Percentiles rank a stretch among this genome's conserved stretches.
phyloP scores from a whole-genome alignment of 257 asterid species.

The Fraxinus cuspidata region DNA sequence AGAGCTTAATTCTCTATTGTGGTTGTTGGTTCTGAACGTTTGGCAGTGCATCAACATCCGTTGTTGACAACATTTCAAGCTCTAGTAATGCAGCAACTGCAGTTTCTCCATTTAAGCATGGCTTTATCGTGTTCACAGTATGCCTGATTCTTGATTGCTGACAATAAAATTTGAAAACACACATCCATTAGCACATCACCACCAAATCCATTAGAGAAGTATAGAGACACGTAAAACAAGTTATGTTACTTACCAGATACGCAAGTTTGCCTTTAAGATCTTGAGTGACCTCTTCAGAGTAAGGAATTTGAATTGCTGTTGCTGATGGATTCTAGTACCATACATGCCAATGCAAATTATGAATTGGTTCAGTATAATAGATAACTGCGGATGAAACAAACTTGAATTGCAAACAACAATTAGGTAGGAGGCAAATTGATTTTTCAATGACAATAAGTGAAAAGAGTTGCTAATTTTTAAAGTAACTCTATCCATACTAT shows the following conservation, averaged over 20 bases:
- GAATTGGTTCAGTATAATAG: conserved; percentile 9
- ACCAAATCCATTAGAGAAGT: neutral
- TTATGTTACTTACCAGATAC: conserved; percentile 50
- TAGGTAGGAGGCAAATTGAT: neutral
- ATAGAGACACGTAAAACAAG: neutral
- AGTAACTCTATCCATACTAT: neutral
- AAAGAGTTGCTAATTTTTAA: neutral
- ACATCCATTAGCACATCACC: neutral
- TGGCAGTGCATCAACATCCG: conserved; percentile 16
- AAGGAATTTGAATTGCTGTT: conserved; percentile 27
- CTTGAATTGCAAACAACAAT: neutral
- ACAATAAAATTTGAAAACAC: conserved; percentile 13
- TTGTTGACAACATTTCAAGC: conserved; percentile 53
- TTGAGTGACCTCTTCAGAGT: conserved; percentile 49
- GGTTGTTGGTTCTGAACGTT: conserved; percentile 23
- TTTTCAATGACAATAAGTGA: too few relatives aligned
- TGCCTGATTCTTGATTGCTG: conserved; percentile 66
- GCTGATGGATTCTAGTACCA: conserved; percentile 39
- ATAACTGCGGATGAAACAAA: neutral
- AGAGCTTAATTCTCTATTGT: conserved; percentile 22
- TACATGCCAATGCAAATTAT: conserved; percentile 20
- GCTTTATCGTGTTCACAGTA: conserved; percentile 45
- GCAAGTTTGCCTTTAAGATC: conserved; percentile 55
- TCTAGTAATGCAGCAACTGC: conserved; percentile 54
- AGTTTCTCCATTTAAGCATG: conserved; percentile 45